phyloP scores from a whole-genome alignment of 768 basidiomycete genomes.

The Pisolithus sp. region DNA sequence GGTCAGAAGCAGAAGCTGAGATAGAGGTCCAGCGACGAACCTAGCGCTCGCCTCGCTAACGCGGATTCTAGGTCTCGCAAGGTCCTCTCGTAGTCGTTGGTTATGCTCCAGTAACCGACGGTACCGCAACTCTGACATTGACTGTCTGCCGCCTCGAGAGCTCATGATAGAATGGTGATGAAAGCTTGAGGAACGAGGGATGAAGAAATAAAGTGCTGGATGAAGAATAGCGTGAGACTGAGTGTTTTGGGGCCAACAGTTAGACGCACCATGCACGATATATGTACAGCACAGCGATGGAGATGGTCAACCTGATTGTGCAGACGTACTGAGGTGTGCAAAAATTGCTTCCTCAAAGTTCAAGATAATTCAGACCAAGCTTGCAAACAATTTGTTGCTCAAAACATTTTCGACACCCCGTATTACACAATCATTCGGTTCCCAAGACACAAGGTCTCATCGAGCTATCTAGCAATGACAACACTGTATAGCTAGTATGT shows the following conservation, averaged over 20 bases:
- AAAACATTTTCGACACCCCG: no score
- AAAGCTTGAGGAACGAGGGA: not conserved
- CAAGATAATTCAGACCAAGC: no score
- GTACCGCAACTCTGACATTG: constrained; percentile 78
- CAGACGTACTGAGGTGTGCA: not conserved
- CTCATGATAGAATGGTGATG: constrained; percentile 38
- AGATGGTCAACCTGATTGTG: not conserved
- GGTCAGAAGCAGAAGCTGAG: constrained; percentile 4
- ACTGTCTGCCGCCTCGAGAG: constrained; percentile 57
- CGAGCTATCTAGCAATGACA: no score
- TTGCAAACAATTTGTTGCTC: no score
- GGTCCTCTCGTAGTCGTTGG: constrained; percentile 62
- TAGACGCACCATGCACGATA: not conserved
- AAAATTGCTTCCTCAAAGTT: no score
- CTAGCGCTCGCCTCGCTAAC: constrained; percentile 68
- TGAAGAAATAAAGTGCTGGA: not conserved
- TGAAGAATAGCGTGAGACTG: constrained; percentile 4
- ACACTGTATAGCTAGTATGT: no score
- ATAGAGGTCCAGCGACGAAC: constrained; percentile 32
- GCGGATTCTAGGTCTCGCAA: constrained; percentile 61
- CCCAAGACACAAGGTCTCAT: no score
- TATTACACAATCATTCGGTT: no score
- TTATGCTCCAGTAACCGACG: constrained; percentile 75
- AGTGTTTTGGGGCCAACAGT: not conserved
- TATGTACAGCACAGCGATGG: not conserved